A percentile compares a stretch with the other conserved stretches of the same genome.
Conservation (phyloP, 2,329 filamentous ascomycete species). For the Hypoxylon sp. region DNA sequence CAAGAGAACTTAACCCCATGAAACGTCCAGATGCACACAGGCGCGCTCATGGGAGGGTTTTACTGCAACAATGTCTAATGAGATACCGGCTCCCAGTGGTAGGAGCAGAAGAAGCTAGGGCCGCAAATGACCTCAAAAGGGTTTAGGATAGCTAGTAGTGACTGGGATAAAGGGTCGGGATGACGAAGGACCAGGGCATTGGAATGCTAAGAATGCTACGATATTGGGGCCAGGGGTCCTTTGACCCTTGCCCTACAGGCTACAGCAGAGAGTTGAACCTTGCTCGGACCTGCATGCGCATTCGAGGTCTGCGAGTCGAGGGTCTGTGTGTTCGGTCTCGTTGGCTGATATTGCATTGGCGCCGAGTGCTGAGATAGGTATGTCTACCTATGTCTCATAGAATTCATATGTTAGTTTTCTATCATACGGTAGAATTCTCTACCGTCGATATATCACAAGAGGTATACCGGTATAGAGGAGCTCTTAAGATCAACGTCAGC, state of each 20-base stretch:
- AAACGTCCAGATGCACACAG: slow-evolving; percentile 50
- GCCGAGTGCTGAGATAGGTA: slow-evolving; percentile 1
- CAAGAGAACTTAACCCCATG: slow-evolving; percentile 46
- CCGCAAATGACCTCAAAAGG: slow-evolving; percentile 37
- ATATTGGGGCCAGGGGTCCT: slow-evolving; percentile 3
- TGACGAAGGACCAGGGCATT: slow-evolving; percentile 43
- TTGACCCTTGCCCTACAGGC: neutral
- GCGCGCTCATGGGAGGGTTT: slow-evolving; percentile 41
- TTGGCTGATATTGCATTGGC: slow-evolving; percentile 42
- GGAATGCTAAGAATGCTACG: neutral
- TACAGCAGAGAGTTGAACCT: slow-evolving; percentile 19
- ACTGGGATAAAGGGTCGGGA: slow-evolving; percentile 39
- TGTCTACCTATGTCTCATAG: too few relatives aligned
- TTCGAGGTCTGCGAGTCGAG: slow-evolving; percentile 24
- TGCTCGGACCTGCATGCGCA: slow-evolving; percentile 44
- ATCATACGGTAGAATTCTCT: too few relatives aligned
- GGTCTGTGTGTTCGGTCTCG: slow-evolving; percentile 30
- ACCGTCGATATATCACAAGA: neutral
- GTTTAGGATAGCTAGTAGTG: slow-evolving; percentile 19
- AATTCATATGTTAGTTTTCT: too few relatives aligned
- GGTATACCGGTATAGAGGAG: neutral
- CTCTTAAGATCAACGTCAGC: neutral
- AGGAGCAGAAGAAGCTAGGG: slow-evolving; percentile 34
- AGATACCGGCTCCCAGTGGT: slow-evolving; percentile 39
- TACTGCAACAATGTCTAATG: slow-evolving; percentile 42